Base-by-base conservation (phyloP, 2,329 filamentous ascomycete species). In the Anthostomella pinea region DNA sequence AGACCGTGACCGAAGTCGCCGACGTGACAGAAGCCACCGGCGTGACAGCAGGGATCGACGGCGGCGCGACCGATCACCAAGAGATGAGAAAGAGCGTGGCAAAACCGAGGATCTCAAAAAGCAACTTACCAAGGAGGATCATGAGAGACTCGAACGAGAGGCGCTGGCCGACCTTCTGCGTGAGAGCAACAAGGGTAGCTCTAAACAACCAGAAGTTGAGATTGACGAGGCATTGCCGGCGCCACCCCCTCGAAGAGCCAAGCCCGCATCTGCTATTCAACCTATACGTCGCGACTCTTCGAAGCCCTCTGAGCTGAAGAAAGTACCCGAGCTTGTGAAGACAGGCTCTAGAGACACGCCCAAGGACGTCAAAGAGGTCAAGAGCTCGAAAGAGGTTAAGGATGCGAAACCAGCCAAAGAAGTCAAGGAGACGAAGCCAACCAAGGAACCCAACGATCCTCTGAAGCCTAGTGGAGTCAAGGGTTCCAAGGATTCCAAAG, bases 231-330 rank as follows among this genome's bases (percentile, higher is more conserved):
- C 72, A 10, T 60, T 81, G n/a, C n/a, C n/a, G 17, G 71, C 68
- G 2, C 77, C 77, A 3, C 77, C 77, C 1, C 77, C 75, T 2
- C 67, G 57, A 66, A 72, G 63, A 46, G 54, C 53, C 30, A 70
- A 56, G 63, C 75, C 75, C 1, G 71, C 71, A 4, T 81, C 77
- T 14, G 77, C 77, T 19, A 81, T 81, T 39, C 70, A 77, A 37
- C 77, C 77, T 2, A 73, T 79, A 33, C 59, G 67, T 34, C 58
- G 66, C 32, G 68, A 73, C 11, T 66, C 70, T 3, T 57, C 69
- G 5, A 72, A 70, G 48, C 54, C 60, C 9, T 38, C 61, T 0
- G 67, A 71, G 14, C 41, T 57, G 6, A 71, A 65, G 45, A 74
- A 70, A 45, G 36, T 28, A 6, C 30, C 45, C 3, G 54, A 57